Conservation (phyloP, 176 grass and related monocot genomes). For the Bonia amplexicaulis region DNA sequence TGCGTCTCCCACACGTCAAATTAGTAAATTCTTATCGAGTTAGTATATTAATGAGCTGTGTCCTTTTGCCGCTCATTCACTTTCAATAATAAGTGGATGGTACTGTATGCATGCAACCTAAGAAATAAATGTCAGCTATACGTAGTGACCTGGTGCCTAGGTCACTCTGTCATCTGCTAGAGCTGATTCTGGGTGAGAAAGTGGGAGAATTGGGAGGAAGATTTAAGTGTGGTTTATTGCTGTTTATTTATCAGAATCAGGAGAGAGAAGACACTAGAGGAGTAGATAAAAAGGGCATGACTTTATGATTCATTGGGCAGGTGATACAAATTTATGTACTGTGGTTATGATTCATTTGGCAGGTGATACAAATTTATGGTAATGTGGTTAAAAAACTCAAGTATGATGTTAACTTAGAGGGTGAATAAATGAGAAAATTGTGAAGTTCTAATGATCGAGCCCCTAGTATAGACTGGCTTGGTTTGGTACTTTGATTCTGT, state of each 20-base stretch:
- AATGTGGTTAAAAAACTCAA: neutral
- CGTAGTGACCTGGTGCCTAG: neutral
- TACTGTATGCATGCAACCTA: neutral
- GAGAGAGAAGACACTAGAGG: neutral
- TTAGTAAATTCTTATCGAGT: neutral
- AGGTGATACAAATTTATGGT: neutral
- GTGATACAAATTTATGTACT: neutral
- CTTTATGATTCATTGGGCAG: neutral
- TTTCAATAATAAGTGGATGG: neutral
- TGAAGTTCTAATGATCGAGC: neutral
- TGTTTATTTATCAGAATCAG: neutral
- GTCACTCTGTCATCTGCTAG: neutral
- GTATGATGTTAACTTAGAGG: neutral
- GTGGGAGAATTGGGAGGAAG: neutral
- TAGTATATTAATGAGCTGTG: neutral
- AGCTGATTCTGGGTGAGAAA: neutral
- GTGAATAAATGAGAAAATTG: neutral
- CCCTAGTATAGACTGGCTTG: neutral
- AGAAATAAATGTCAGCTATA: neutral
- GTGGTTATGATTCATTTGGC: neutral
- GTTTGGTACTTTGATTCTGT: neutral
- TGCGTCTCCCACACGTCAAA: neutral
- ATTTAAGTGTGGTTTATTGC: neutral
- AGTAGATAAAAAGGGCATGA: neutral
- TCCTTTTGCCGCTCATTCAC: neutral